Base-by-base conservation (phyloP, 2,329 filamentous ascomycete species). In the Colletotrichum theobromicola region DNA sequence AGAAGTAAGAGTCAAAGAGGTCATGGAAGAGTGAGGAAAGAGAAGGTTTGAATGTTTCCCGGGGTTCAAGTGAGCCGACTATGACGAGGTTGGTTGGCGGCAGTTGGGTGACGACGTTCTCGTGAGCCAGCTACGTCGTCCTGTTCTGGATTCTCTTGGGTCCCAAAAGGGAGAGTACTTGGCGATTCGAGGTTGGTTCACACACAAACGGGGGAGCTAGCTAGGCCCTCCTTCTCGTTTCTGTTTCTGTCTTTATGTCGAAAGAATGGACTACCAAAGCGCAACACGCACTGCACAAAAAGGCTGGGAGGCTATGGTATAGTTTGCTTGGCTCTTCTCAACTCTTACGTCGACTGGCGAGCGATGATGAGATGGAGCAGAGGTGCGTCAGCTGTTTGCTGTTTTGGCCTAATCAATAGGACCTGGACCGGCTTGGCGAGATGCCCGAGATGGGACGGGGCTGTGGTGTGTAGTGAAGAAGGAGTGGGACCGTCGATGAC, bases 341-440 rank as follows among this genome's bases (percentile, higher is more conserved):
- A 62, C 21, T 64, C 30, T 71, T 16, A 34, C 42, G 57, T 63
- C 68, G 46, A 50, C 61, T 74, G 7, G 61, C 35, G 26, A 63
- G 16, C 42, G 50, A 26, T 42, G 50, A 13, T 42, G 53, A 71
- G 53, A 46, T 61, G 57, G 42, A 57, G 62, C 57, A 35, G 32
- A 34, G 58, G 15, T 35, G 18, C 32, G 28, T 42, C 30, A n/a
- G 28, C 30, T n/a, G 61, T 18, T 57, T 35, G 53, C 21, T 57
- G 70, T n/a, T 30, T 30, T 53, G 30, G 24, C 55, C 73, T 74
- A 74, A 30, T 70, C 70, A 70, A 75, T 70, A 75, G 73, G 53
- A 61, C 21, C 66, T 68, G 55, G 55, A 61, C 28, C 55, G 66
- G 26, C 68, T 72, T 72, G 55, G 72, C 62, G 50, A 50, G 30